These are phyloP conservation scores for Salix exigua DNA, from an alignment of 345 rosid species.

Conservation along the genomic window DNA sequence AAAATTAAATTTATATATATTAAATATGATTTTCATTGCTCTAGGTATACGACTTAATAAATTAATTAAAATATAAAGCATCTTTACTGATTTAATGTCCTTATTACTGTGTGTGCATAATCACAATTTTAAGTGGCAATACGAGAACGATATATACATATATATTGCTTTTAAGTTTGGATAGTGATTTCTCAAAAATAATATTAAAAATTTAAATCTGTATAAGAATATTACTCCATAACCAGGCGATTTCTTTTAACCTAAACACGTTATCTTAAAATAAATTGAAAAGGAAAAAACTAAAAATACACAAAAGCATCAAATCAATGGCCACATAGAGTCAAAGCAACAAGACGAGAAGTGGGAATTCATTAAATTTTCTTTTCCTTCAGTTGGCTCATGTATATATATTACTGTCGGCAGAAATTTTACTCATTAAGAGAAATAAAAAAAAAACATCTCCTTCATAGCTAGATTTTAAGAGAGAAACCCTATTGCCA, in stretches of 20 bases:
- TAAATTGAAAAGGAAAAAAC: not conserved
- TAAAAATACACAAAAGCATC: conserved; percentile 8
- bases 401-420: conserved; percentile 14
- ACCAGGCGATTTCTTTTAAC: conserved; percentile 28
- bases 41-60: no score
- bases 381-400: conserved; percentile 24
- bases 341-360: conserved; percentile 32
- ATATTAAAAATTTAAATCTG: not conserved
- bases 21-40: no score
- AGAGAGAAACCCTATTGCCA: not conserved
- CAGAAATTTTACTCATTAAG: conserved; percentile 27
- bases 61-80: not conserved
- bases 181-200: not conserved
- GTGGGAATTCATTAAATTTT: not conserved
- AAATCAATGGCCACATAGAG: conserved; percentile 31
- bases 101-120: not conserved
- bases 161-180: not conserved
- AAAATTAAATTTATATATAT: no score
- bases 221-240: conserved; percentile 9
- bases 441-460: conserved; percentile 10
- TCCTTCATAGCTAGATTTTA: not conserved
- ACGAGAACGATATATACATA: no score
- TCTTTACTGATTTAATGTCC: not conserved
- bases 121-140: no score
- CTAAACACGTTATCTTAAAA: conserved; percentile 26